phyloP scores from a whole-genome alignment of 176 grass and related monocot species.

The Typha latifolia region DNA sequence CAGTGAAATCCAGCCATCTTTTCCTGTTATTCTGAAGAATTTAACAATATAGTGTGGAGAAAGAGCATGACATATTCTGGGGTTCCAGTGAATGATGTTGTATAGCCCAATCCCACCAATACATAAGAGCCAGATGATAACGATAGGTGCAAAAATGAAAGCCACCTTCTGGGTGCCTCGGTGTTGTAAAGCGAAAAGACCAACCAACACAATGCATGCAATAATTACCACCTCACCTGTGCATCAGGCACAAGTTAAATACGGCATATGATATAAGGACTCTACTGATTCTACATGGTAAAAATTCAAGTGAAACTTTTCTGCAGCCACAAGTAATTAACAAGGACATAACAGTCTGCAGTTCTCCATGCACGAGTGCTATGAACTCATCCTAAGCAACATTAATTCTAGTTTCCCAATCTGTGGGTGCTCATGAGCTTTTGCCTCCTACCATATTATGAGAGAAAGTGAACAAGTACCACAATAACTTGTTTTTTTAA shows the following conservation, averaged over 20 bases:
- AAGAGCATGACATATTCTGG: slow-evolving; percentile 60
- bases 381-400: no score
- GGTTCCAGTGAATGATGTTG: slow-evolving; percentile 83
- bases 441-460: no score
- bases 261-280: background rate
- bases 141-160: slow-evolving; percentile 82
- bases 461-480: no score
- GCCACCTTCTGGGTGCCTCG: slow-evolving; percentile 89
- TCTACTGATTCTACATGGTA: background rate
- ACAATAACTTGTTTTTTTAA: no score
- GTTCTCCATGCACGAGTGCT: no score
- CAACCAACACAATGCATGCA: slow-evolving; percentile 85
- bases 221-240: slow-evolving; percentile 81
- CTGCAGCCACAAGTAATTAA: background rate
- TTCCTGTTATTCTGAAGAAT: slow-evolving; percentile 73
- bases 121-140: slow-evolving; percentile 71
- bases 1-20: slow-evolving; percentile 92
- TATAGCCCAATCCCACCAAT: slow-evolving; percentile 75
- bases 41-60: slow-evolving; percentile 77
- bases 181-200: slow-evolving; percentile 92
- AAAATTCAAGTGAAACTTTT: background rate
- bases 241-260: slow-evolving; percentile 14
- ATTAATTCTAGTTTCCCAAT: no score
- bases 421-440: no score
- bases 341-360: background rate